Base-by-base conservation (phyloP, 106 monocot species). In the Dendrobium chrysotoxum region DNA sequence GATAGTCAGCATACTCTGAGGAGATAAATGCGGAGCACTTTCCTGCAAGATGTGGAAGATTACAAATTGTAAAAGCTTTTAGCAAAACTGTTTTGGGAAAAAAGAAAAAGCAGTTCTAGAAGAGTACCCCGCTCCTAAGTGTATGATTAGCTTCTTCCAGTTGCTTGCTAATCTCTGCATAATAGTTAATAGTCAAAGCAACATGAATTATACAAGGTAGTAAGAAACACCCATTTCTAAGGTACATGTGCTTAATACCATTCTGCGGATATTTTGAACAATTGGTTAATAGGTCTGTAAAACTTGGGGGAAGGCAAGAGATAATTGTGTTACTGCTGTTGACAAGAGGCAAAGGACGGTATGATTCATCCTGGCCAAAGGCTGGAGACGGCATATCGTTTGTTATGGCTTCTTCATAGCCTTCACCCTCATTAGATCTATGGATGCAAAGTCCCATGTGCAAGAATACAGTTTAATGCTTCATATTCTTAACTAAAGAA, bases 241-340 rank as follows among this genome's bases (percentile, higher is more conserved):
- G 41, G 16, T 13, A 40, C 5, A 28, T 57, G 20, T 50, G 13
- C 50, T 46, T 50, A 11, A 42, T 79, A 89, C 94, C 91, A 80
- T 75, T 78, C 40, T 72, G 45, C 21, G 55, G 45, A 38, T 83
- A 57, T 30, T 47, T 64, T 3, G 83, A 79, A 79, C 84, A 95
- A 67, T 78, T 81, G 57, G 35, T 82, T 40, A 92, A 84, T 25
- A 92, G 67, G 3, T 95, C 88, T 4, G 81, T 86, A 79, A 95
- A 92, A 85, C 90, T 92, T 45, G 89, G 89, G 44, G 92, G 92
- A 23, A 92, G 72, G 77, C 79, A 82, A 26, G 85, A 85, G 81
- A 77, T 85, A 67, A 84, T 67, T 23, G 67, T 46, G 41, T 81
- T 72, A 72, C 55, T 79, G 72, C 81, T 85, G 20, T 57, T 45